These are phyloP conservation scores for Corniculantispora saksenae DNA, from an alignment of 2,329 filamentous ascomycete species.

Conservation along the genomic window DNA sequence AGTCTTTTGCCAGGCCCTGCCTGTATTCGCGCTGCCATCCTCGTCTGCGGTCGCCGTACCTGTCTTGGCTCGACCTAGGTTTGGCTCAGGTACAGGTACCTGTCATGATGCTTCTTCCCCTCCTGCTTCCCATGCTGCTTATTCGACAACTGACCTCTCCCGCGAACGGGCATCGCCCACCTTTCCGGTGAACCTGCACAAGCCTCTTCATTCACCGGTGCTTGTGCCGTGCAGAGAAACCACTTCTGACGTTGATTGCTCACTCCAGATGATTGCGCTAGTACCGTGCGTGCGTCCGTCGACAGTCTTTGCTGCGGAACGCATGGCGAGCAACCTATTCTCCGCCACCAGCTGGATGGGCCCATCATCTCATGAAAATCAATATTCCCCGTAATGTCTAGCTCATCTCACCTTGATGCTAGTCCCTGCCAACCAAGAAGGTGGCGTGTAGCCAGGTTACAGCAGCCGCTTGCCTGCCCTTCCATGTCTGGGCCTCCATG, in stretches of 20 bases:
- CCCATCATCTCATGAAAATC: background rate
- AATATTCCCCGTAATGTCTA: background rate
- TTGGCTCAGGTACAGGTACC: conserved; percentile 1
- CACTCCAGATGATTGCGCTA: background rate
- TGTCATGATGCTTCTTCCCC: background rate
- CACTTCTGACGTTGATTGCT: background rate
- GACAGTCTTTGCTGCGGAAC: background rate
- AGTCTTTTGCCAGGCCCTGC: no score
- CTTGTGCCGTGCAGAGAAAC: background rate
- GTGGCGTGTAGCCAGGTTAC: conserved; percentile 8
- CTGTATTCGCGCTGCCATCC: no score
- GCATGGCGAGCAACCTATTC: background rate
- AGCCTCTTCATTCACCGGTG: no score
- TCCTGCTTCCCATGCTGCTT: no score
- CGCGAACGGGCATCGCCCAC: background rate
- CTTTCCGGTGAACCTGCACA: background rate
- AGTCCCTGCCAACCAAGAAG: background rate
- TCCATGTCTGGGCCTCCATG: background rate
- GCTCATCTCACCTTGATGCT: background rate
- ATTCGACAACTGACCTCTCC: no score
- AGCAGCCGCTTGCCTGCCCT: conserved; percentile 1
- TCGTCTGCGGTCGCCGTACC: no score
- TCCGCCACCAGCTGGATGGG: background rate
- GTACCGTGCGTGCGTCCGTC: background rate
- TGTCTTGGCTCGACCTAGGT: no score